These are phyloP conservation scores for Colletotrichum sp. DNA, from an alignment of 2,329 filamentous ascomycete species.

Conservation along the genomic window DNA sequence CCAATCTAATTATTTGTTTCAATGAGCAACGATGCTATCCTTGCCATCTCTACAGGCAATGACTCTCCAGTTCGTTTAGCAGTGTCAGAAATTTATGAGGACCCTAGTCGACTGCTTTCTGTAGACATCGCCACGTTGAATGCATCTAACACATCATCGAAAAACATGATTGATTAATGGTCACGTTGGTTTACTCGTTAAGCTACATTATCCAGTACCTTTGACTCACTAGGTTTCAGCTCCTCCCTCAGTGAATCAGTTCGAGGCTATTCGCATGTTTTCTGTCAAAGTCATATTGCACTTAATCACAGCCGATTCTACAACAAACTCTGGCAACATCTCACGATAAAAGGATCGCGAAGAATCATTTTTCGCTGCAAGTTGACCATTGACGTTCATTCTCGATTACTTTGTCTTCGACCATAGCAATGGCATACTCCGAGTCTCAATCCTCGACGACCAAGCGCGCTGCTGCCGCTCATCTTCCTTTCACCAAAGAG, in stretches of 20 bases:
- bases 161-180: too few species aligned
- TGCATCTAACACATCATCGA: too few species aligned
- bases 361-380: accelerated
- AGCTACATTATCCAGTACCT: too few species aligned
- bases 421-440: neutral
- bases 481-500: neutral
- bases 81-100: too few species aligned
- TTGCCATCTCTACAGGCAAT: too few species aligned
- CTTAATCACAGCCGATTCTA: neutral
- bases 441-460: neutral
- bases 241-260: neutral
- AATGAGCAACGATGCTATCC: accelerated
- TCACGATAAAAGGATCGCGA: neutral
- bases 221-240: neutral
- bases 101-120: too few species aligned
- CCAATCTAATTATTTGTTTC: neutral
- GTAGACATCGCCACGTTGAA: too few species aligned
- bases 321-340: neutral
- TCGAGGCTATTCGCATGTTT: neutral
- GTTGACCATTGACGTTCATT: accelerated
- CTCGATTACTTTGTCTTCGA: neutral
- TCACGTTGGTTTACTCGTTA: too few species aligned
- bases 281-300: neutral
- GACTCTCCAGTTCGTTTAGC: too few species aligned
- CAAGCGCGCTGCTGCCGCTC: neutral